Percentiles rank a stretch among this genome's conserved stretches.
phyloP scores from a whole-genome alignment of 139 green algal genomes.

The Chlorella vulgaris region DNA sequence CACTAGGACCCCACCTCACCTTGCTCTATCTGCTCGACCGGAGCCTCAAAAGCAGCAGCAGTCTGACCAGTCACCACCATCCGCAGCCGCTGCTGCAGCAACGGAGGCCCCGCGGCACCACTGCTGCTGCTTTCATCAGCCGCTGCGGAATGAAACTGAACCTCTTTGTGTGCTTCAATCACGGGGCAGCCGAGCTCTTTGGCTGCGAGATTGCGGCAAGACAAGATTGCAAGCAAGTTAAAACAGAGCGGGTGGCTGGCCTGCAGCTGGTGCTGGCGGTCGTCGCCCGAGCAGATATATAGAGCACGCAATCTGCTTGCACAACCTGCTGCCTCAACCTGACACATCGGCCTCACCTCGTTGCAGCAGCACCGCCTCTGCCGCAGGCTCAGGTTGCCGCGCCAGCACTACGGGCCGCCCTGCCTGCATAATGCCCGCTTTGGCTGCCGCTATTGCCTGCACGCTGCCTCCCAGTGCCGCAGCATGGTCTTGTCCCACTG shows the following conservation, averaged over 20 bases:
- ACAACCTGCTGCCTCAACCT: background rate
- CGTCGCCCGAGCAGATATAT: too few species aligned
- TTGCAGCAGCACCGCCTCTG: conserved; percentile 40
- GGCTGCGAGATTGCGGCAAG: background rate
- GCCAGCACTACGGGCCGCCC: conserved; percentile 68
- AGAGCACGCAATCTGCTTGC: too few species aligned
- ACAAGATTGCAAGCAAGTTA: background rate
- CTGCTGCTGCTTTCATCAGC: background rate
- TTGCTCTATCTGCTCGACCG: background rate
- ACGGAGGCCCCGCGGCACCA: too few species aligned
- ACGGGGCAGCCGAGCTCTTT: conserved; percentile 23
- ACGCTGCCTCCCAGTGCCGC: conserved; percentile 75
- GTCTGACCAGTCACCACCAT: too few species aligned
- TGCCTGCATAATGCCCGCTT: conserved; percentile 80
- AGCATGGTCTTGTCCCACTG: conserved; percentile 70
- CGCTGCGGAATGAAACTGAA: conserved; percentile 10
- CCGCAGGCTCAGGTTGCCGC: conserved; percentile 59
- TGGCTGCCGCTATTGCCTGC: conserved; percentile 70
- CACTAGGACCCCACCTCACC: too few species aligned
- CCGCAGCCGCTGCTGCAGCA: conserved; percentile 1
- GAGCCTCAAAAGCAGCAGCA: background rate
- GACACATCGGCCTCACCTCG: conserved; percentile 1
- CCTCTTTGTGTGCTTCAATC: conserved; percentile 8
- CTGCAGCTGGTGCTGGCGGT: too few species aligned
- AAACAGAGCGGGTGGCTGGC: background rate